Conservation (phyloP, 257 asterid genomes). For the Fraxinus quadrangulata region DNA sequence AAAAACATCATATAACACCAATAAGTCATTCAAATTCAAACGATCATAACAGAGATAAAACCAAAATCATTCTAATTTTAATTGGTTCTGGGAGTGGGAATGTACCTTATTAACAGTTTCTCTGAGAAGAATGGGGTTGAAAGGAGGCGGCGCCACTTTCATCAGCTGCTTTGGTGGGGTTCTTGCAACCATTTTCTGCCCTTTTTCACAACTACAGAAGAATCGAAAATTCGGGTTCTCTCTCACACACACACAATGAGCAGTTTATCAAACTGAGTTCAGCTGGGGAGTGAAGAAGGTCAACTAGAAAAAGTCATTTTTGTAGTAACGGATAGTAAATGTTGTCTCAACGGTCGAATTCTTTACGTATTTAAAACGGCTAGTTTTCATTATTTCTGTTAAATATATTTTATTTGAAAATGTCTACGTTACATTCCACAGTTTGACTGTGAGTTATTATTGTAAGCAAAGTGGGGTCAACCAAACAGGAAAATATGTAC, state of each 20-base stretch:
- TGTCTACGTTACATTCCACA: background rate
- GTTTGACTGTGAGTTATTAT: no score
- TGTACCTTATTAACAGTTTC: constrained; percentile 74
- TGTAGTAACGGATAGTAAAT: constrained; percentile 40
- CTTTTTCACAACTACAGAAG: no score
- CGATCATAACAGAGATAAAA: no score
- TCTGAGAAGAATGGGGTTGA: constrained; percentile 66
- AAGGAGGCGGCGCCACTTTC: constrained; percentile 51
- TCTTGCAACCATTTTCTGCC: constrained; percentile 77
- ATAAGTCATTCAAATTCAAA: no score
- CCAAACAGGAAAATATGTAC: no score
- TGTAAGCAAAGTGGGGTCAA: no score
- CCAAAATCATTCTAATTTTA: background rate
- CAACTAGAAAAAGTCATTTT: constrained; percentile 11
- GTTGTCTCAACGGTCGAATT: constrained; percentile 52
- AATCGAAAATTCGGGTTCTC: no score
- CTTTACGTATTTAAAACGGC: constrained; percentile 28
- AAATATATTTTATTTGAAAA: background rate
- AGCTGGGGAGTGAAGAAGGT: constrained; percentile 18
- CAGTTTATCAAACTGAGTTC: constrained; percentile 11
- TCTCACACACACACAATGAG: no score
- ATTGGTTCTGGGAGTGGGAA: background rate
- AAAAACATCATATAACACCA: no score
- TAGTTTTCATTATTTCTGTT: background rate
- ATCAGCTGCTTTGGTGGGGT: constrained; percentile 64